These are phyloP conservation scores for Colletotrichum orchidophilum DNA, from an alignment of 2,329 filamentous ascomycete species.

Conservation along the genomic window DNA sequence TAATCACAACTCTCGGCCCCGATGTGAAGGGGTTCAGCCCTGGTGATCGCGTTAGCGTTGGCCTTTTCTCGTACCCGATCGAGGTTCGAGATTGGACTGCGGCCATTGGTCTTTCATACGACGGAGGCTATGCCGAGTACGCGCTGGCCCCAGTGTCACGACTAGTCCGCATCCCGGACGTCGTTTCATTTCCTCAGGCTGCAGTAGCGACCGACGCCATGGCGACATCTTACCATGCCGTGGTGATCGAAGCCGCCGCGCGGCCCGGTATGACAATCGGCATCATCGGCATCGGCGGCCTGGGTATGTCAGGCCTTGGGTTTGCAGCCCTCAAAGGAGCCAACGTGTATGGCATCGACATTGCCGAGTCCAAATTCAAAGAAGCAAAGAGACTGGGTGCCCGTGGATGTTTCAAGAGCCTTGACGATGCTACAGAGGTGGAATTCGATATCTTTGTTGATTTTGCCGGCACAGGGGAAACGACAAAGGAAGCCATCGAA, in stretches of 20 bases:
- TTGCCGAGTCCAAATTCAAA: constrained; percentile 6
- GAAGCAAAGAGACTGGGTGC: neutral
- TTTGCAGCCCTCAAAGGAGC: constrained; percentile 12
- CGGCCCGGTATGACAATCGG: constrained; percentile 45
- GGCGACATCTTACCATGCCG: constrained; percentile 50
- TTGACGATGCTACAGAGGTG: neutral
- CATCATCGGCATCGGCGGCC: constrained; percentile 50
- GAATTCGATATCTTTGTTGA: constrained; percentile 12
- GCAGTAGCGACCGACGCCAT: constrained; percentile 52
- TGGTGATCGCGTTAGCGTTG: constrained; percentile 2
- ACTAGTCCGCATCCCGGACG: constrained; percentile 25
- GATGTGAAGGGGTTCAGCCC: neutral
- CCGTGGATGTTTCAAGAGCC: neutral
- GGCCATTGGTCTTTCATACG: constrained; percentile 7
- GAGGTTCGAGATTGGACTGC: neutral
- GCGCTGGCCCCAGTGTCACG: neutral
- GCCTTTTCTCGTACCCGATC: neutral
- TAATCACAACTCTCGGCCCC: neutral
- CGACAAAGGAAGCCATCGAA: neutral
- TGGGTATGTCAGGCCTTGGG: constrained; percentile 38
- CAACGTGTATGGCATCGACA: constrained; percentile 20
- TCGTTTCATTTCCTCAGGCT: constrained; percentile 39
- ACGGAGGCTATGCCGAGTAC: constrained; percentile 18
- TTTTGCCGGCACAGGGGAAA: constrained; percentile 1
- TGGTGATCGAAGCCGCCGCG: constrained; percentile 45